Conservation (phyloP, 2,329 filamentous ascomycete species). For the Fusarium lyarnte region DNA sequence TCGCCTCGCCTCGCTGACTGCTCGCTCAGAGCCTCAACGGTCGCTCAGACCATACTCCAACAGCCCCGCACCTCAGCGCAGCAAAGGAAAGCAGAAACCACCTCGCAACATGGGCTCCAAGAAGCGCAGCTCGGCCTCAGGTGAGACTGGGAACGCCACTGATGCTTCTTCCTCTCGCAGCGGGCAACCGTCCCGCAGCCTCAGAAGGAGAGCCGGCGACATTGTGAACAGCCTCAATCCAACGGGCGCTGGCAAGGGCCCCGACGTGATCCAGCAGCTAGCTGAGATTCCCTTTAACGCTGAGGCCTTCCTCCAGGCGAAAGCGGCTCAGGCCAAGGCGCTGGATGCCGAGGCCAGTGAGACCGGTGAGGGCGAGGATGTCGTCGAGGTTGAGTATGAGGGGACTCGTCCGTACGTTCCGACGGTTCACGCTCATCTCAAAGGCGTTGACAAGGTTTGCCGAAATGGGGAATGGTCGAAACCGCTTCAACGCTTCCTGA, state of each 20-base stretch:
- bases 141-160: background rate
- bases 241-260: background rate
- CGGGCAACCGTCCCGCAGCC: background rate
- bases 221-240: constrained; percentile 2
- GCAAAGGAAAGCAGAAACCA: constrained; percentile 13
- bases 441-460: constrained; percentile 20
- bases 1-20: background rate
- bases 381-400: constrained; percentile 2
- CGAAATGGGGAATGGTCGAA: constrained; percentile 29
- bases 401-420: constrained; percentile 3
- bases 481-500: constrained; percentile 22
- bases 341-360: constrained; percentile 16
- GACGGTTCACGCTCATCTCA: constrained; percentile 20
- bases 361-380: constrained; percentile 13
- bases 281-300: constrained; percentile 25
- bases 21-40: background rate
- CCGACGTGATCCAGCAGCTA: constrained; percentile 12
- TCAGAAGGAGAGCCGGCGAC: constrained; percentile 1
- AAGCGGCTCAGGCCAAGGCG: constrained; percentile 17
- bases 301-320: constrained; percentile 15
- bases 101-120: constrained; percentile 9
- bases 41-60: constrained; percentile 6
- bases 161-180: background rate
- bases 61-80: constrained; percentile 22
- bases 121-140: constrained; percentile 9